Percentiles rank a stretch among this genome's conserved stretches.
phyloP scores from a whole-genome alignment of 202 grass and related monocot genomes.

The Cymbopogon flexuosus region DNA sequence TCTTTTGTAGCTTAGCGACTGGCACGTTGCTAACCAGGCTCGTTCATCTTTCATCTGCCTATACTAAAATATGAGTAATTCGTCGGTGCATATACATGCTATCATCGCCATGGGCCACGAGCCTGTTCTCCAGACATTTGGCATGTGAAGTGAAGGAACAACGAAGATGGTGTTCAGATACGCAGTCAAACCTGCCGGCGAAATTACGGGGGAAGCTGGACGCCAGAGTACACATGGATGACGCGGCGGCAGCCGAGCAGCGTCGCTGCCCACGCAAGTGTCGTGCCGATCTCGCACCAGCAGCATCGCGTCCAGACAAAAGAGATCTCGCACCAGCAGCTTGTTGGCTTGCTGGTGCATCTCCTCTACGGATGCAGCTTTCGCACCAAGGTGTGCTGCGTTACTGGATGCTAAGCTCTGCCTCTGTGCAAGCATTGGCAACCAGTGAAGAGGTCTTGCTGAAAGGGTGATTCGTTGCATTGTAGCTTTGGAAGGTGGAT shows the following conservation, averaged over 20 bases:
- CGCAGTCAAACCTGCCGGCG: slow-evolving; percentile 28
- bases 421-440: too few relatives aligned
- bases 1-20: slow-evolving; percentile 21
- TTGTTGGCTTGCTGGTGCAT: background rate
- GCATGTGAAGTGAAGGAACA: background rate
- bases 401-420: too few relatives aligned
- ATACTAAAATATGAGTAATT: background rate
- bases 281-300: background rate
- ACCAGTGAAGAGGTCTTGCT: too few relatives aligned
- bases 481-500: background rate
- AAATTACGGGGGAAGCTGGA: background rate
- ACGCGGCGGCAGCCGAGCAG: background rate
- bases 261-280: background rate
- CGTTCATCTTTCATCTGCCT: background rate
- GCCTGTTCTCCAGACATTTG: slow-evolving; percentile 19
- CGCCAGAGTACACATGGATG: background rate
- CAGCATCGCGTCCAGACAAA: background rate
- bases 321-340: too few relatives aligned
- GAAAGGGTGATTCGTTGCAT: too few relatives aligned
- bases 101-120: background rate
- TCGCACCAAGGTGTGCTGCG: background rate
- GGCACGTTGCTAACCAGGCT: slow-evolving; percentile 23
- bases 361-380: background rate
- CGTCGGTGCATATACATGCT: background rate
- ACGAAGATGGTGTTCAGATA: background rate